These are phyloP conservation scores for Phaeosphaeriaceae sp. DNA, from an alignment of 2,329 filamentous ascomycete genomes.

Conservation along the genomic window DNA sequence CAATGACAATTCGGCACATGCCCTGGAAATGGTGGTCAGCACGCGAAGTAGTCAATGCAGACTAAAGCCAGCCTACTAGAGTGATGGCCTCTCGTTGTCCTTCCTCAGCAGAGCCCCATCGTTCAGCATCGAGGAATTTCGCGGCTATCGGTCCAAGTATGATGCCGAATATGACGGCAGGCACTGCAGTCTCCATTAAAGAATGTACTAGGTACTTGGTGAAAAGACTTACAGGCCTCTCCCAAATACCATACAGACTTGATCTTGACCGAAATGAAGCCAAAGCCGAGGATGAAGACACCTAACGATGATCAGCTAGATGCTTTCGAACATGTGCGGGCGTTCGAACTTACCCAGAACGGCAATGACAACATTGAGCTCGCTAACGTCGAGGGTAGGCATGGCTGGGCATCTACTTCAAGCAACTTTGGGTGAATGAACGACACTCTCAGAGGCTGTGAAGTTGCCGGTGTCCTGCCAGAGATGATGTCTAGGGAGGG, in stretches of 20 bases:
- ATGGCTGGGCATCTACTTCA: slow-evolving; percentile 32
- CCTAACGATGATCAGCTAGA: slow-evolving; percentile 37
- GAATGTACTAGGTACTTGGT: neutral
- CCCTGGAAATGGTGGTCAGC: slow-evolving; percentile 39
- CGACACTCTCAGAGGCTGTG: neutral
- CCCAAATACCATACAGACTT: slow-evolving; percentile 64
- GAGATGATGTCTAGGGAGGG: neutral
- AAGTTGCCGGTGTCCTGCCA: neutral
- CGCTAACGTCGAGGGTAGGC: slow-evolving; percentile 59
- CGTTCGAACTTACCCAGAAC: slow-evolving; percentile 50
- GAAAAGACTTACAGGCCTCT: slow-evolving; percentile 56
- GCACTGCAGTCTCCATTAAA: slow-evolving; percentile 17
- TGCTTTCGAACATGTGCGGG: neutral
- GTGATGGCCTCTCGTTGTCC: slow-evolving; percentile 51
- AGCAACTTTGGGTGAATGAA: neutral
- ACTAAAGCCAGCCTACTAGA: slow-evolving; percentile 40
- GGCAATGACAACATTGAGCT: slow-evolving; percentile 61
- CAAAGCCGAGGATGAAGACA: slow-evolving; percentile 58
- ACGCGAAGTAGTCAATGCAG: neutral
- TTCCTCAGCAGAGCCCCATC: slow-evolving; percentile 46
- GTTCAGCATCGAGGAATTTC: slow-evolving; percentile 58
- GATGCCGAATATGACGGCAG: slow-evolving; percentile 62
- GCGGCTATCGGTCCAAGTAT: slow-evolving; percentile 63
- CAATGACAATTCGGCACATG: slow-evolving; percentile 67
- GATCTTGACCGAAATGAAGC: slow-evolving; percentile 61